Conservation (phyloP, 1,284 basidiomycete genomes). For the Thelephora terrestris region DNA sequence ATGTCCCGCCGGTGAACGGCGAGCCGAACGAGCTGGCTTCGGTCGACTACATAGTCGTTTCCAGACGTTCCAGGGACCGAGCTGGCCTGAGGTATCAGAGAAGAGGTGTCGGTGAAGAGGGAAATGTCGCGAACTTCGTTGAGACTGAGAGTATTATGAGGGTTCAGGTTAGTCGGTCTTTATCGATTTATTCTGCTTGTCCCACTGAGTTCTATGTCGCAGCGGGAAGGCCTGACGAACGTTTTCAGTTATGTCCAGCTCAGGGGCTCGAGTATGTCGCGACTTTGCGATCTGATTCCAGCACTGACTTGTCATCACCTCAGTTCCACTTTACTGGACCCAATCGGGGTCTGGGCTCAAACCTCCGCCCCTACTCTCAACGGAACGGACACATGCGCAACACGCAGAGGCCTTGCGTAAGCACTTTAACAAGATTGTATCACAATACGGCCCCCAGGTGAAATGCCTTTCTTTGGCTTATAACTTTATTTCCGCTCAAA, state of each 20-base stretch:
- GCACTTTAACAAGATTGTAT: constrained; percentile 65
- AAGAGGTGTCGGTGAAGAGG: constrained; percentile 83
- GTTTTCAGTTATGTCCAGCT: constrained; percentile 84
- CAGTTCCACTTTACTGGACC: constrained; percentile 85
- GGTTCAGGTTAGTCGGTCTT: constrained; percentile 46
- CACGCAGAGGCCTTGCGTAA: constrained; percentile 60
- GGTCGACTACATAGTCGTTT: constrained; percentile 66
- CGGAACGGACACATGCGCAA: constrained; percentile 67
- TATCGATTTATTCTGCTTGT: background rate
- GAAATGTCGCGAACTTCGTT: constrained; percentile 83
- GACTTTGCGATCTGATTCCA: constrained; percentile 4
- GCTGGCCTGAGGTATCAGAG: constrained; percentile 95
- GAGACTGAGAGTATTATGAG: constrained; percentile 87
- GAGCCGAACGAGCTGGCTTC: constrained; percentile 33
- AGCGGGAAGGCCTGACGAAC: constrained; percentile 66
- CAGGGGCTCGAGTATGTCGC: constrained; percentile 70
- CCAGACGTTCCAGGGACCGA: constrained; percentile 83
- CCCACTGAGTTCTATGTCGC: constrained; percentile 12
- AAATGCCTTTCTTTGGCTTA: constrained; percentile 11
- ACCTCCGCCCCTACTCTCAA: constrained; percentile 71
- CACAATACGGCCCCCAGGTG: constrained; percentile 73
- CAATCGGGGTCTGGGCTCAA: constrained; percentile 81
- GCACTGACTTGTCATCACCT: constrained; percentile 2
- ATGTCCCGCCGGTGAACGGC: constrained; percentile 41
- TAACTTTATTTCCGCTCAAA: background rate